Percentiles rank a stretch among this genome's conserved stretches.
Evolutionary conservation across 2,329 filamentous ascomycete species (phyloP).

Genomic region (Xylaria polymorpha): DNA sequence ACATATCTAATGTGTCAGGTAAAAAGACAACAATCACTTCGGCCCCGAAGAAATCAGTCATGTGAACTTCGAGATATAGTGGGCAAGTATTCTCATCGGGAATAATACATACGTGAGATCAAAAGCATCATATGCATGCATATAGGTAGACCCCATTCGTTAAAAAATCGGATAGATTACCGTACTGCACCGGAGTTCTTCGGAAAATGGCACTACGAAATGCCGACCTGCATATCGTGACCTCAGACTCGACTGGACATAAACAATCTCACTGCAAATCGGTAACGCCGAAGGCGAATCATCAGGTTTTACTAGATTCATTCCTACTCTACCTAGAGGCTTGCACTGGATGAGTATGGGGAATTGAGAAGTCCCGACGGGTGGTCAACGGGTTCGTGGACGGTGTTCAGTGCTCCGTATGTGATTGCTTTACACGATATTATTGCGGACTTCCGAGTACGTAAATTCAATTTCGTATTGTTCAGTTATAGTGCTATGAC

Average conservation of each 20-base stretch:
- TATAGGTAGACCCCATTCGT: neutral
- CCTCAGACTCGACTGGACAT: neutral
- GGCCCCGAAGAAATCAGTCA: too few species aligned
- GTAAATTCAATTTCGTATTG: neutral
- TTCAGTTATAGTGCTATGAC: neutral
- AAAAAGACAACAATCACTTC: neutral
- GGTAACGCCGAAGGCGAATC: neutral
- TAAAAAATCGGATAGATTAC: neutral
- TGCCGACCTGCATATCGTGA: neutral
- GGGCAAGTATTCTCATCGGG: neutral
- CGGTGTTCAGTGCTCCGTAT: neutral
- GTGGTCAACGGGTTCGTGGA: neutral
- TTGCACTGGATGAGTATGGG: neutral
- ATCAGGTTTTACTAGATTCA: neutral
- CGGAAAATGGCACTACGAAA: neutral
- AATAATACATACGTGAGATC: neutral
- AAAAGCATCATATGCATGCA: neutral
- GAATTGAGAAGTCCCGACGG: neutral
- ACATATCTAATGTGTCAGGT: neutral
- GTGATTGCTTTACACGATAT: neutral
- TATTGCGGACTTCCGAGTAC: neutral
- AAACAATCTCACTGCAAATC: neutral
- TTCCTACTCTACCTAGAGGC: neutral
- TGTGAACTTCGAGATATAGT: too few species aligned
- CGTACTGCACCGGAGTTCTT: neutral